phyloP scores from a whole-genome alignment of 495 filamentous ascomycete genomes.

The Halenospora varia region DNA sequence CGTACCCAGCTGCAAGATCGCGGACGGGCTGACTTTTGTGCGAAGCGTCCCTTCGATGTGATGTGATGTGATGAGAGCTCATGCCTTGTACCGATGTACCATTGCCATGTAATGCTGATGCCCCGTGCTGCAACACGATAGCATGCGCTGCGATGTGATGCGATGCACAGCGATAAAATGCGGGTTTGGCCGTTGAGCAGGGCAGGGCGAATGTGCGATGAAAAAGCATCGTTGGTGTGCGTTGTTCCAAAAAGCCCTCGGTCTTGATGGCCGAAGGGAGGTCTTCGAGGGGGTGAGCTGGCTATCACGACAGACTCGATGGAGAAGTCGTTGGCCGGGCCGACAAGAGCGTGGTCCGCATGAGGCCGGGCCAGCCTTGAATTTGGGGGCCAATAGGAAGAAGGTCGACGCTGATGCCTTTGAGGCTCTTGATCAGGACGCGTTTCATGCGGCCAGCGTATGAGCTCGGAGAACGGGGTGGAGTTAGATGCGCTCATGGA shows the following conservation, averaged over 20 bases:
- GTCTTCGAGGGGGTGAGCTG: not conserved
- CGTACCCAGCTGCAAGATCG: not conserved
- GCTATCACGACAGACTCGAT: too few relatives aligned
- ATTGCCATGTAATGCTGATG: not conserved
- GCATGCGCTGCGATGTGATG: not conserved
- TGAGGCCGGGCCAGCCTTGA: constrained; percentile 16
- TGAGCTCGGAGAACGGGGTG: too few relatives aligned
- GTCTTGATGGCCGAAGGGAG: not conserved
- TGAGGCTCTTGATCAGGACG: constrained; percentile 21
- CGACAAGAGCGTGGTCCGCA: too few relatives aligned
- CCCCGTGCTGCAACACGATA: not conserved
- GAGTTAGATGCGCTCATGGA: not conserved
- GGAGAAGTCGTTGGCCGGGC: too few relatives aligned
- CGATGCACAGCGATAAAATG: not conserved
- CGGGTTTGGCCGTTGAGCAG: not conserved
- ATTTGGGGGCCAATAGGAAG: constrained; percentile 4
- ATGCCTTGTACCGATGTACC: not conserved
- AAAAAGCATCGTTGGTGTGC: constrained; percentile 2
- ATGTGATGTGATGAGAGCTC: not conserved
- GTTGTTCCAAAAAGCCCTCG: not conserved
- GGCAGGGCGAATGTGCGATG: not conserved
- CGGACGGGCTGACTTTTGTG: not conserved
- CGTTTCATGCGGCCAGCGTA: constrained; percentile 6
- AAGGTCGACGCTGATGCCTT: not conserved
- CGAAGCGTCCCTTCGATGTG: not conserved